These are phyloP conservation scores for Deakozyma indianensis DNA, from an alignment of 805 yeast species.

Conservation along the genomic window DNA sequence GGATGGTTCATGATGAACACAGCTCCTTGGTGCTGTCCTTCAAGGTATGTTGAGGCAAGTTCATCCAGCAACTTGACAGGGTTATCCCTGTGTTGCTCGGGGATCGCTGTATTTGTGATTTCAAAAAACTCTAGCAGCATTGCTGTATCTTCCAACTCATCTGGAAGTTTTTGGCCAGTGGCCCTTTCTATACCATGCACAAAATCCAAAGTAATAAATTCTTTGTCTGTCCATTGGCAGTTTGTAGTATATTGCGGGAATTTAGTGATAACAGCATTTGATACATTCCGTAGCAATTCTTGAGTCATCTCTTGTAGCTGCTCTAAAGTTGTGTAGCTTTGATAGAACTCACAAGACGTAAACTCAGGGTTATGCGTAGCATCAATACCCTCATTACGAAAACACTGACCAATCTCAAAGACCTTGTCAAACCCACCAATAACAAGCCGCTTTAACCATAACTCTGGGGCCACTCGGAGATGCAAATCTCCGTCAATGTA, in stretches of 20 bases:
- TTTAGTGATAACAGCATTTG: constrained; percentile 9
- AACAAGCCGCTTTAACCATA: constrained; percentile 78
- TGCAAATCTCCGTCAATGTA: constrained; percentile 26
- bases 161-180: constrained; percentile 39
- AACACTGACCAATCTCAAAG: constrained; percentile 71
- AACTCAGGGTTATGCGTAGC: constrained; percentile 91
- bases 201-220: constrained; percentile 43
- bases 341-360: constrained; percentile 80
- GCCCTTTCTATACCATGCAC: constrained; percentile 43
- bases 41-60: constrained; percentile 47
- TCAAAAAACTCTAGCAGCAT: constrained; percentile 28
- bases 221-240: constrained; percentile 3
- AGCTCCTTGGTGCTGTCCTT: constrained; percentile 50
- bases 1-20: constrained; percentile 77
- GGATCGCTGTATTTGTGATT: constrained; percentile 22
- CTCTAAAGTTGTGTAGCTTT: constrained; percentile 49
- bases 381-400: constrained; percentile 89
- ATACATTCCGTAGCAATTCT: constrained; percentile 32
- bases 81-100: constrained; percentile 18
- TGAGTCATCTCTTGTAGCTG: constrained; percentile 58
- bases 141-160: constrained; percentile 23
- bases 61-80: constrained; percentile 49
- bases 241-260: constrained; percentile 9
- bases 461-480: constrained; percentile 84
- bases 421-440: constrained; percentile 78